Conservation (phyloP, 1,139 yeast species). For the Suhomyces wounanorum region DNA sequence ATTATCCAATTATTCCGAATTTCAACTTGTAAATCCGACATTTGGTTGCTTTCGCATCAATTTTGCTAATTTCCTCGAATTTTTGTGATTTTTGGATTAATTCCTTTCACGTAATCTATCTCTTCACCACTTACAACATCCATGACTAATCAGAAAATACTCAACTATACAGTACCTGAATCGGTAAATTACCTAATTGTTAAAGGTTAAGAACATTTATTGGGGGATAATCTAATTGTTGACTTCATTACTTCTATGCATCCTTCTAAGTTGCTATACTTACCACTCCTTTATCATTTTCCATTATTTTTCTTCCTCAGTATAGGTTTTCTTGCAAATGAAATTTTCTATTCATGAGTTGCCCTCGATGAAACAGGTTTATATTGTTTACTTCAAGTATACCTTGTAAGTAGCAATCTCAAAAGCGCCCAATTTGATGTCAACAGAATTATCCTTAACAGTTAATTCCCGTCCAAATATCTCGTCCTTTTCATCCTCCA, state of each 20-base stretch:
- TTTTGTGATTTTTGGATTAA: not conserved
- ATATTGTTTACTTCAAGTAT: conserved; percentile 28
- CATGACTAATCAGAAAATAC: not conserved
- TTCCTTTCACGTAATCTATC: not conserved
- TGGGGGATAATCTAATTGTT: not conserved
- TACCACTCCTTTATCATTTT: not conserved
- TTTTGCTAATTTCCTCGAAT: not conserved
- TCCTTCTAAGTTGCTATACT: not conserved
- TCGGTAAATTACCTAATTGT: not conserved
- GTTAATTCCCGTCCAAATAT: conserved; percentile 23
- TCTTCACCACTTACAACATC: not conserved
- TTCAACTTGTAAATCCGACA: not conserved
- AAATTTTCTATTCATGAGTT: too few relatives aligned
- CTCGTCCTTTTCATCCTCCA: conserved; percentile 58
- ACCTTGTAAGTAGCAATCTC: conserved; percentile 72
- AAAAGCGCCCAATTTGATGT: conserved; percentile 65
- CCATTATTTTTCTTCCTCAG: not conserved
- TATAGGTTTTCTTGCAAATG: too few relatives aligned
- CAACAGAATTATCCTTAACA: conserved; percentile 31
- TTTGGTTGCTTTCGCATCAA: not conserved
- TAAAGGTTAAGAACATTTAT: not conserved
- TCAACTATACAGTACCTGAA: too few relatives aligned
- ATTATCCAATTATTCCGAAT: not conserved
- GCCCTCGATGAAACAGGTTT: too few relatives aligned
- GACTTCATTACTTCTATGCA: not conserved